These are phyloP conservation scores for Neoboletus magnificus DNA, from an alignment of 768 basidiomycete species.

Conservation along the genomic window DNA sequence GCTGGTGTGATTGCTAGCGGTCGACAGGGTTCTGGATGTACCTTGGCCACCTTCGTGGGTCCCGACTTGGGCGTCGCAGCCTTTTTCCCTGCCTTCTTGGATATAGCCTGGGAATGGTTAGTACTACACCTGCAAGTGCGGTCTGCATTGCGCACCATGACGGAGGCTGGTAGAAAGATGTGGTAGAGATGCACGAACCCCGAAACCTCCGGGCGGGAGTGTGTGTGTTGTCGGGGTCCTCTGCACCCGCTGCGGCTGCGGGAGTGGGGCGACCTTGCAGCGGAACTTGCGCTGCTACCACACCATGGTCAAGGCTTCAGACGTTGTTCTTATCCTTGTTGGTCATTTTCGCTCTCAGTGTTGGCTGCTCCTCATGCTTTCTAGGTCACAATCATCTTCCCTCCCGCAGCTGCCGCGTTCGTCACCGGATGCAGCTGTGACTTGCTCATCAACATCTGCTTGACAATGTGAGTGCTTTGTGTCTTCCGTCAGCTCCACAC, in stretches of 20 bases:
- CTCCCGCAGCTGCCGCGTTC: slow-evolving; percentile 75
- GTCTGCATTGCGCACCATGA: slow-evolving; percentile 20
- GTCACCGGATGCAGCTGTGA: slow-evolving; percentile 84
- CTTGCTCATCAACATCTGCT: slow-evolving; percentile 76
- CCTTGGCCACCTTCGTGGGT: slow-evolving; percentile 71
- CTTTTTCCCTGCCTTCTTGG: slow-evolving; percentile 91
- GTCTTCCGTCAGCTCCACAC: neutral
- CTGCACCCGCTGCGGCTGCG: slow-evolving; percentile 14
- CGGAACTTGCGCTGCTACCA: neutral
- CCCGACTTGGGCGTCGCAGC: slow-evolving; percentile 60
- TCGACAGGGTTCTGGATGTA: slow-evolving; percentile 29
- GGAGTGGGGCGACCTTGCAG: neutral
- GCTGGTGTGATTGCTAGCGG: slow-evolving; percentile 6
- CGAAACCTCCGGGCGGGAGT: slow-evolving; percentile 5
- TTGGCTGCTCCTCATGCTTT: neutral
- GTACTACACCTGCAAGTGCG: neutral
- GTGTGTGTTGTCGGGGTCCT: slow-evolving; percentile 21
- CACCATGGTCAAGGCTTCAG: slow-evolving; percentile 55
- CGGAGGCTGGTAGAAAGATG: slow-evolving; percentile 5
- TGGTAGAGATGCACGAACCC: slow-evolving; percentile 7
- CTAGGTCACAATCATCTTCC: slow-evolving; percentile 79
- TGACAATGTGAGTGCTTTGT: slow-evolving; percentile 59
- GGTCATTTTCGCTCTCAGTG: slow-evolving; percentile 19
- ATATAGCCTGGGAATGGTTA: slow-evolving; percentile 57
- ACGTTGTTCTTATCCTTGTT: slow-evolving; percentile 77